Evolutionary conservation across 129 eudicot species (phyloP), one percentile per base, ranked within the genome.

Genomic region (Saussurea involucrata): DNA sequence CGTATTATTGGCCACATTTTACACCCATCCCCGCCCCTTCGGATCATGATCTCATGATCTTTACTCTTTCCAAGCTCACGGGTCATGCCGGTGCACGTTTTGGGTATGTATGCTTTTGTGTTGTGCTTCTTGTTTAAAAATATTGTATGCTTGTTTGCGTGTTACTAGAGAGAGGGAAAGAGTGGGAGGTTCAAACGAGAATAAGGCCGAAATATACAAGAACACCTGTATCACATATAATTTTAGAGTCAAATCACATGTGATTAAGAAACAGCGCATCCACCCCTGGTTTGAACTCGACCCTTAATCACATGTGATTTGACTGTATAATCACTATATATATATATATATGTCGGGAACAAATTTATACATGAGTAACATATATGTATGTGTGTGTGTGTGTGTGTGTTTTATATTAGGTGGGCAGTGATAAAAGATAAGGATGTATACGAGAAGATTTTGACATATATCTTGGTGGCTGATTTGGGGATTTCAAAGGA

Each of bases 391-490:
- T 27, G 2, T 37, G 12, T 37, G 44, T 37, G 44, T 37, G 2
- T 36, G 42, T 36, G 42, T 36, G 9, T 37, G 29, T 27, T 1
- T 27, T 27, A 8, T 71, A 58, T 73, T 73, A 92, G 98, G 44
- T 93, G 98, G 98, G 98, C 88, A 4, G 24, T 93, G 66, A 78
- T 93, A 37, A 90, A 90, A 78, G 96, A 93, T 81, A 75, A 88
- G 80, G 83, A 78, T 33, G 87, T 93, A 10, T 88, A 88, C 15
- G 28, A 72, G 2, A 87, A 69, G 67, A 76, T 93, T 84, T 3
- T 10, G 9, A 34, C 21, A 1, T 93, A 88, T 55, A 81, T 87
- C 29, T 0, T 7, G 0, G 15, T 53, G 15, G 80, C 81, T 28
- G 83, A 81, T 4, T n/a, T 88, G 61, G 93, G 89, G 9, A 78